phyloP scores from a whole-genome alignment of 2,329 filamentous ascomycete genomes.

The Sporothrix euskadiensis region DNA sequence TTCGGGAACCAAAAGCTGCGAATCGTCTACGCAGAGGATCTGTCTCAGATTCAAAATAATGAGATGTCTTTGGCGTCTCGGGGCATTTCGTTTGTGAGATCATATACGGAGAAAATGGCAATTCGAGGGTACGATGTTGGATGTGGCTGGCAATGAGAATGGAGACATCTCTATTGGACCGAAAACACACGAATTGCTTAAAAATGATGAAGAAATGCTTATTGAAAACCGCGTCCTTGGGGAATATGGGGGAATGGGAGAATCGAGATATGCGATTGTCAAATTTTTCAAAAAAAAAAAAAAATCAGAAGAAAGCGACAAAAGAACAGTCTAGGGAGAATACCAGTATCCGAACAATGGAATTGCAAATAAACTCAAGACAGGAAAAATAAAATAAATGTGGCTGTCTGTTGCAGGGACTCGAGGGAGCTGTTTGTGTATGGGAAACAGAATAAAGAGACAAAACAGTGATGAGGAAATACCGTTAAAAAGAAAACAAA shows the following conservation, averaged over 20 bases:
- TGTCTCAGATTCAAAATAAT: constrained; percentile 1
- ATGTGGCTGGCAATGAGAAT: not conserved
- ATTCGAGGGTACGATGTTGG: not conserved
- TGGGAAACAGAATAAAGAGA: not conserved
- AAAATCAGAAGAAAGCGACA: not conserved
- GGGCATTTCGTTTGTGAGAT: not conserved
- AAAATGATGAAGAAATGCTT: not conserved
- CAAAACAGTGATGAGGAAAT: not conserved
- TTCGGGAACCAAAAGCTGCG: not conserved
- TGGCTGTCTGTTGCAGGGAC: not conserved
- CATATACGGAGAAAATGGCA: not conserved
- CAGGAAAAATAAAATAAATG: not conserved
- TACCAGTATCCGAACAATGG: not conserved
- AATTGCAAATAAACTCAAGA: not conserved
- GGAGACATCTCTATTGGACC: not conserved
- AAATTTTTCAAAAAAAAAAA: not conserved
- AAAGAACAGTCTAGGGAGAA: not conserved
- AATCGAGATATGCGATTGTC: not conserved
- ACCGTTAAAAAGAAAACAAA: not conserved
- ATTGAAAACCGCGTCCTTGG: not conserved
- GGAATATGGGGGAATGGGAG: not conserved
- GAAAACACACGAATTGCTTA: not conserved
- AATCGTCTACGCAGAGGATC: not conserved
- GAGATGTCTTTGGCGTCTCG: not conserved
- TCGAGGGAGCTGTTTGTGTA: not conserved